Evolutionary conservation across 2,329 filamentous ascomycete genomes (phyloP).

Genomic region (Phialocephala subalpina): DNA sequence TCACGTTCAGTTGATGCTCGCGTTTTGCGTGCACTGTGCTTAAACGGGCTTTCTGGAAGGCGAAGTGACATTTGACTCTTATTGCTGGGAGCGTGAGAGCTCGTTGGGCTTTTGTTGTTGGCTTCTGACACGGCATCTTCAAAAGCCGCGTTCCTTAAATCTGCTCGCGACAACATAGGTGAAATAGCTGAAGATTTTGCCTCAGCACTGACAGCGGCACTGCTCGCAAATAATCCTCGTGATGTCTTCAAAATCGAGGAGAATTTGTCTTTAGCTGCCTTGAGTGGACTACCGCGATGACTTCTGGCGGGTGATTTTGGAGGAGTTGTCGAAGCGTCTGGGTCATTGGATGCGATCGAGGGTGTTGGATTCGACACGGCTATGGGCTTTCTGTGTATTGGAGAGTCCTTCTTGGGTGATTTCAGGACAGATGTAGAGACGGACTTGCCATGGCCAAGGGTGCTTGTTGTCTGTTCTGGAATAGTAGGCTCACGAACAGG

Average conservation of each 20-base stretch:
- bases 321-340: slow-evolving; percentile 35
- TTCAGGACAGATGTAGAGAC: slow-evolving; percentile 66
- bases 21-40: slow-evolving; percentile 52
- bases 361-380: slow-evolving; percentile 66
- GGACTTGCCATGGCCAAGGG: slow-evolving; percentile 65
- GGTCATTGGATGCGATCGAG: slow-evolving; percentile 58
- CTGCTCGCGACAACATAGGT: slow-evolving; percentile 58
- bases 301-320: slow-evolving; percentile 63
- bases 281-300: slow-evolving; percentile 79
- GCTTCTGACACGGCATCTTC: slow-evolving; percentile 51
- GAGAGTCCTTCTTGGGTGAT: slow-evolving; percentile 54
- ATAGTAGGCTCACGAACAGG: slow-evolving; percentile 40
- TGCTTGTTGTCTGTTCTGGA: slow-evolving; percentile 42
- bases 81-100: slow-evolving; percentile 48
- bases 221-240: slow-evolving; percentile 85
- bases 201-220: slow-evolving; percentile 68
- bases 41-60: slow-evolving; percentile 35
- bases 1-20: slow-evolving; percentile 68
- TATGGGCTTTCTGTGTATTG: slow-evolving; percentile 61
- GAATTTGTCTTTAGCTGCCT: slow-evolving; percentile 90
- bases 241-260: slow-evolving; percentile 91
- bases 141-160: slow-evolving; percentile 55
- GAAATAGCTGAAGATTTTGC: slow-evolving; percentile 66
- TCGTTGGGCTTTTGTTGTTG: slow-evolving; percentile 41
- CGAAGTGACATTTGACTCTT: slow-evolving; percentile 24